Evolutionary conservation across 2,329 filamentous ascomycete species (phyloP).

Genomic region (Neodidymelliopsis sp.): DNA sequence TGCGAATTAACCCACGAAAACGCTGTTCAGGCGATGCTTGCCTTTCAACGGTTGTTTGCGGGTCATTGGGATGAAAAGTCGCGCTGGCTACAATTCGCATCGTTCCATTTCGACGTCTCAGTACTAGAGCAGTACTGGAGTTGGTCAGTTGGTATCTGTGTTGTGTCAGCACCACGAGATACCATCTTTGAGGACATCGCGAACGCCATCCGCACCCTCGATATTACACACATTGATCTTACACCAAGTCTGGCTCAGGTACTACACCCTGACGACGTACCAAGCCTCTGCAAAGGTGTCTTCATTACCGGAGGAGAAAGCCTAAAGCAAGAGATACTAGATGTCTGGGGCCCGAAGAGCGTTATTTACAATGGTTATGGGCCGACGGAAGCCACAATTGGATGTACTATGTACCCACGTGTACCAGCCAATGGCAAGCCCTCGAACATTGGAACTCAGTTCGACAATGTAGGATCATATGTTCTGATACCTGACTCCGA

Average conservation of each 20-base stretch:
- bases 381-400: conserved; percentile 91
- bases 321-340: conserved; percentile 86
- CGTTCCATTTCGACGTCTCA: conserved; percentile 93
- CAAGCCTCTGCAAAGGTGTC: conserved; percentile 78
- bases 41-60: conserved; percentile 80
- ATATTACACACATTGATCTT: conserved; percentile 89
- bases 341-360: conserved; percentile 78
- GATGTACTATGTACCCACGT: conserved; percentile 86
- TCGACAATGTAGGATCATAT: conserved; percentile 85
- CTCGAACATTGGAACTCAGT: conserved; percentile 87
- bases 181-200: conserved; percentile 84
- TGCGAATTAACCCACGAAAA: conserved; percentile 91
- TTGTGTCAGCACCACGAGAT: conserved; percentile 83
- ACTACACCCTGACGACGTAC: conserved; percentile 80
- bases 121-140: conserved; percentile 95
- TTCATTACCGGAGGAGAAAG: conserved; percentile 94
- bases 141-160: conserved; percentile 87
- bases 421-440: conserved; percentile 80
- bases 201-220: conserved; percentile 72
- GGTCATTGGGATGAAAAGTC: conserved; percentile 77
- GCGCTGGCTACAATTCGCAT: conserved; percentile 90
- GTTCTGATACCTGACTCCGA: conserved; percentile 76
- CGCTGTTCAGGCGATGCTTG: conserved; percentile 85
- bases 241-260: conserved; percentile 86
- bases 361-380: conserved; percentile 93